Evolutionary conservation across 208 protist genomes (phyloP).

Genomic region (Trypanosoma lewisi): DNA sequence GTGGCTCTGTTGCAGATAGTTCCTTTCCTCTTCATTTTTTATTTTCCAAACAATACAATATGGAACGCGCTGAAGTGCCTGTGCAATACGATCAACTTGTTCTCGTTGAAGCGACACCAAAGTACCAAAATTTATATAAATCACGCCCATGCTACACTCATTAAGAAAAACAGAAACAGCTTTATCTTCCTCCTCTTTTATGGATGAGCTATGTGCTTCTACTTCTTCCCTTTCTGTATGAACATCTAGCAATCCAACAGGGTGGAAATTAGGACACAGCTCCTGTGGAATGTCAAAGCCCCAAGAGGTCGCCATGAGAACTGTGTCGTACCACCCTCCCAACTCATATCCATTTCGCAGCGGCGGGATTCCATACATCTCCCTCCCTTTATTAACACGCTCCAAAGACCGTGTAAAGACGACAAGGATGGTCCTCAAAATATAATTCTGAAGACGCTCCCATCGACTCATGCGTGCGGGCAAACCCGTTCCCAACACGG

Average conservation of each 20-base stretch:
- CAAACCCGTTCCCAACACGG: slow-evolving; percentile 36
- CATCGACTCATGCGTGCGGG: slow-evolving; percentile 31
- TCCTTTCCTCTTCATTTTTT: slow-evolving; percentile 8
- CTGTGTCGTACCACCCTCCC: slow-evolving; percentile 39
- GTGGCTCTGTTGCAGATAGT: slow-evolving; percentile 16
- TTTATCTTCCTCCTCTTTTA: slow-evolving; percentile 8
- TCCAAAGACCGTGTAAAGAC: slow-evolving; percentile 11
- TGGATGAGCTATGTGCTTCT: slow-evolving; percentile 10
- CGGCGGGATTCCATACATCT: slow-evolving; percentile 21
- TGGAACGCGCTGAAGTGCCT: slow-evolving; percentile 26
- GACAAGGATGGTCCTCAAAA: slow-evolving; percentile 22
- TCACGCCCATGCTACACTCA: slow-evolving; percentile 30
- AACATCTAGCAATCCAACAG: slow-evolving; percentile 43
- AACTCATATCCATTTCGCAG: slow-evolving; percentile 32
- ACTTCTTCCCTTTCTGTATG: no score
- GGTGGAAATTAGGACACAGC: slow-evolving; percentile 52
- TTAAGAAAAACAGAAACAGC: slow-evolving; percentile 40
- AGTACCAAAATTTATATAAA: slow-evolving; percentile 62
- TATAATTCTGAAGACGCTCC: slow-evolving; percentile 28
- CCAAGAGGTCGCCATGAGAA: slow-evolving; percentile 42
- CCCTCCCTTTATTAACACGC: slow-evolving; percentile 28
- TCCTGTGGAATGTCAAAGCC: slow-evolving; percentile 50
- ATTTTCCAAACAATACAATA: slow-evolving; percentile 60
- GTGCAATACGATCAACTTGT: slow-evolving; percentile 22
- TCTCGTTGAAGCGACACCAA: slow-evolving; percentile 19